Percentiles rank a stretch among this genome's conserved stretches.
phyloP scores from a whole-genome alignment of 1,139 yeast species.

The Candida tetrigidarum region DNA sequence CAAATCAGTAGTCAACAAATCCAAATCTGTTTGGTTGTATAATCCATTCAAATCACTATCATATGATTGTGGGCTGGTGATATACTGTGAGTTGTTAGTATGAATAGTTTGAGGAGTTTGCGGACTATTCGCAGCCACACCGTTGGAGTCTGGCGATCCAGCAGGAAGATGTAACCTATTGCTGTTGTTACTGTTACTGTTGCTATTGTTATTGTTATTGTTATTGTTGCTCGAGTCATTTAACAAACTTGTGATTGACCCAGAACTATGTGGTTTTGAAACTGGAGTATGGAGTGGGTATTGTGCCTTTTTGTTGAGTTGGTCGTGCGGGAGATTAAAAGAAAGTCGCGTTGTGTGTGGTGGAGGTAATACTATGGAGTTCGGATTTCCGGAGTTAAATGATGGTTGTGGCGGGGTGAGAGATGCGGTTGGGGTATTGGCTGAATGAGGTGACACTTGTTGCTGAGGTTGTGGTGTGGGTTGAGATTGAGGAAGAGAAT shows the following conservation, averaged over 20 bases:
- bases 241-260: slow-evolving; percentile 14
- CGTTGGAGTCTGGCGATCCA: not conserved
- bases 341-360: slow-evolving; percentile 6
- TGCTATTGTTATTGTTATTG: too few species aligned
- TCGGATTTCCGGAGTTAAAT: not conserved
- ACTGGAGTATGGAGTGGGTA: slow-evolving; percentile 1
- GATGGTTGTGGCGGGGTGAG: not conserved
- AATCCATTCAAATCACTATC: slow-evolving; percentile 13
- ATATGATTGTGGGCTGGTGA: slow-evolving; percentile 1
- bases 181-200: too few species aligned
- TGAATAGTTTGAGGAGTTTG: slow-evolving; percentile 4
- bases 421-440: not conserved
- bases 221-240: slow-evolving; percentile 14
- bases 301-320: slow-evolving; percentile 4
- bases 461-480: not conserved
- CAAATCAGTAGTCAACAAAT: slow-evolving; percentile 43
- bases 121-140: slow-evolving; percentile 4
- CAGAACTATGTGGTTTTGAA: slow-evolving; percentile 3
- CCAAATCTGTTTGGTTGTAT: slow-evolving; percentile 40
- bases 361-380: slow-evolving; percentile 10
- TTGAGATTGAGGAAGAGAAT: slow-evolving; percentile 2
- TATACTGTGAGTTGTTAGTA: not conserved
- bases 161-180: not conserved
- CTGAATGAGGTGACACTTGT: not conserved
- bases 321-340: not conserved